These are phyloP conservation scores for Kokia cookei DNA, from an alignment of 441 rosid species.

Conservation along the genomic window DNA sequence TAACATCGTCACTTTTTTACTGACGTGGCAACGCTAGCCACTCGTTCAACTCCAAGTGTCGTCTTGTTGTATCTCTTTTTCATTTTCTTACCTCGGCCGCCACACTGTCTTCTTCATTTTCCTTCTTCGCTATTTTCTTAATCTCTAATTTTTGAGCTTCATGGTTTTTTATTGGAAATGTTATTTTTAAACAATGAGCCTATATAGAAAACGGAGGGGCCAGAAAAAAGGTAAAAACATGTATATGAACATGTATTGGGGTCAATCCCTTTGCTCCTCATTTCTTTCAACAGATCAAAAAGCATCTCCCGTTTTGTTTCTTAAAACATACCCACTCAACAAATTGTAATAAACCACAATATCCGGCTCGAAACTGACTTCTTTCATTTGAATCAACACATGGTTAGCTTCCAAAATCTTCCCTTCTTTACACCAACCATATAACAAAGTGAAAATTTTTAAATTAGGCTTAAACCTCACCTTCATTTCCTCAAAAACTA, in stretches of 20 bases:
- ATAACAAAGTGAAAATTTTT: constrained; percentile 63
- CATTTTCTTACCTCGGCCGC: too few relatives aligned
- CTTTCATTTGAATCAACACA: constrained; percentile 82
- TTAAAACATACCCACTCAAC: constrained; percentile 61
- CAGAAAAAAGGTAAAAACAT: too few relatives aligned
- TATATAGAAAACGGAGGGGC: too few relatives aligned
- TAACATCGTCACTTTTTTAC: too few relatives aligned
- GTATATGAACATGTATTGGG: constrained; percentile 76
- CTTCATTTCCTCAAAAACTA: constrained; percentile 66
- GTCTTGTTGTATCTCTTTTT: too few relatives aligned
- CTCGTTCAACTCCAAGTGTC: fast-evolving
- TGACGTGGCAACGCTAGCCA: too few relatives aligned
- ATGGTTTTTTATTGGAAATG: too few relatives aligned
- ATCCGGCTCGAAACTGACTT: constrained; percentile 71
- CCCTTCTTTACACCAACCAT: constrained; percentile 91
- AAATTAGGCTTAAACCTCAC: constrained; percentile 47
- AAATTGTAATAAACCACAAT: constrained; percentile 77
- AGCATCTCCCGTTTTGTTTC: constrained; percentile 71
- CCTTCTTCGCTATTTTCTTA: too few relatives aligned
- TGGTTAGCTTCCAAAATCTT: constrained; percentile 73
- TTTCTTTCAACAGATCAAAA: constrained; percentile 69
- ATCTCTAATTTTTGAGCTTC: too few relatives aligned
- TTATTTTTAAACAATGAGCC: too few relatives aligned
- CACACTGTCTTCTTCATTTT: too few relatives aligned
- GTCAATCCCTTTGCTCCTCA: constrained; percentile 57